Evolutionary conservation across 75 land plant genomes (phyloP).

Genomic region (Azolla pinnata): DNA sequence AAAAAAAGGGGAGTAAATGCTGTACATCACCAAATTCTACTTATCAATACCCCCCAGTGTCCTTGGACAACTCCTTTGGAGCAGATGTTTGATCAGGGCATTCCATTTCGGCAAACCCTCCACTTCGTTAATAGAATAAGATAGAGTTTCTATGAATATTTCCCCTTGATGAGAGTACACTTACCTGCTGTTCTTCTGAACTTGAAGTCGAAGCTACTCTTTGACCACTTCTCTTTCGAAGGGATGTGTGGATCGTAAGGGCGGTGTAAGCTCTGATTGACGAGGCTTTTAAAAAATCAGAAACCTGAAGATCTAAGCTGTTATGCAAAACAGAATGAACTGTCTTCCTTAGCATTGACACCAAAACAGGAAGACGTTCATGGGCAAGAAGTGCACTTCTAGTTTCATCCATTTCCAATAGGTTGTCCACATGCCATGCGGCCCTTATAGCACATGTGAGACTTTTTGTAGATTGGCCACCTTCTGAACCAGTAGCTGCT

Average conservation of each 20-base stretch:
- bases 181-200: background rate
- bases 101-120: too few species aligned
- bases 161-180: too few species aligned
- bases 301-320: slow-evolving; percentile 7
- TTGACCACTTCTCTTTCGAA: slow-evolving; percentile 10
- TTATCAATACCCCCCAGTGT: background rate
- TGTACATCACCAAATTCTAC: background rate
- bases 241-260: slow-evolving; percentile 33
- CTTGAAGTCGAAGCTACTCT: background rate
- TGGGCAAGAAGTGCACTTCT: slow-evolving; percentile 40
- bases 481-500: background rate
- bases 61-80: background rate
- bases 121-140: too few species aligned
- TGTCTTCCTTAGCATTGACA: slow-evolving; percentile 33
- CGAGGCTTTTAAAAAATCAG: slow-evolving; percentile 29
- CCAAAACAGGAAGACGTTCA: slow-evolving; percentile 18
- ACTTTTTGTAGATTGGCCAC: slow-evolving; percentile 12
- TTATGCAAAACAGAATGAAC: slow-evolving; percentile 13
- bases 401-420: slow-evolving; percentile 36
- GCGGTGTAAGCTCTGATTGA: slow-evolving; percentile 43
- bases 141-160: too few species aligned
- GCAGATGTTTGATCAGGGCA: background rate
- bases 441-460: slow-evolving; percentile 36
- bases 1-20: background rate
- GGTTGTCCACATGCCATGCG: slow-evolving; percentile 66